These are phyloP conservation scores for Platanthera guangdongensis DNA, from an alignment of 106 monocot species.

Conservation along the genomic window DNA sequence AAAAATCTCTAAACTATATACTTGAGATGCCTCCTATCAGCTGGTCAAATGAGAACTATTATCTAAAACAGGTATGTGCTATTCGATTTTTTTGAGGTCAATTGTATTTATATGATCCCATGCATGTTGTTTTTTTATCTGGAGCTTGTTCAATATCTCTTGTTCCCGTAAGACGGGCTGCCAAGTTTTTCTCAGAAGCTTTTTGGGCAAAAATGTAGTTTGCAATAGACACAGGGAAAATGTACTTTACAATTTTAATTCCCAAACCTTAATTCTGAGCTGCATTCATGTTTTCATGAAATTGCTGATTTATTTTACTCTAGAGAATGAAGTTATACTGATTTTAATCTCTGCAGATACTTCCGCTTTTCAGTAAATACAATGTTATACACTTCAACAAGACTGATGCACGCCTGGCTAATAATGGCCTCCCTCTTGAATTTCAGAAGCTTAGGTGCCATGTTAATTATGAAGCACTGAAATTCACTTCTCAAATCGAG, in stretches of 20 bases:
- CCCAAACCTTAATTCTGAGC: neutral
- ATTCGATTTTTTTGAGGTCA: neutral
- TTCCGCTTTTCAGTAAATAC: conserved; percentile 68
- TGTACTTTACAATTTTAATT: neutral
- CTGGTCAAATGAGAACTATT: conserved; percentile 92
- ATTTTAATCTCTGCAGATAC: conserved; percentile 43
- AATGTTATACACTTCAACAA: conserved; percentile 82
- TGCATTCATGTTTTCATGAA: neutral
- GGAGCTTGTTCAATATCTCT: neutral
- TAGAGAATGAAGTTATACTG: neutral
- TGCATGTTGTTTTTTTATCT: neutral
- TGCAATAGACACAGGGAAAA: neutral
- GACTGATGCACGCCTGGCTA: conserved; percentile 91
- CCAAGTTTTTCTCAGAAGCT: neutral
- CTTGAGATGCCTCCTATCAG: conserved; percentile 76
- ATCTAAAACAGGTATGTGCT: conserved; percentile 74
- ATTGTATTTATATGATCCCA: neutral
- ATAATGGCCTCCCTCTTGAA: conserved; percentile 64
- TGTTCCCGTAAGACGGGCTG: neutral
- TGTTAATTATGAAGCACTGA: conserved; percentile 88
- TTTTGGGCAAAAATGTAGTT: neutral
- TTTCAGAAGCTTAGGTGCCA: conserved; percentile 88
- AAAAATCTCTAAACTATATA: conserved; percentile 15
- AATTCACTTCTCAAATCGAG: conserved; percentile 81
- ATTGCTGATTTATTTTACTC: neutral